Evolutionary conservation across 306 rosid species (phyloP), one percentile per base, ranked within the genome.

Genomic region (Gleditsia sinensis): DNA sequence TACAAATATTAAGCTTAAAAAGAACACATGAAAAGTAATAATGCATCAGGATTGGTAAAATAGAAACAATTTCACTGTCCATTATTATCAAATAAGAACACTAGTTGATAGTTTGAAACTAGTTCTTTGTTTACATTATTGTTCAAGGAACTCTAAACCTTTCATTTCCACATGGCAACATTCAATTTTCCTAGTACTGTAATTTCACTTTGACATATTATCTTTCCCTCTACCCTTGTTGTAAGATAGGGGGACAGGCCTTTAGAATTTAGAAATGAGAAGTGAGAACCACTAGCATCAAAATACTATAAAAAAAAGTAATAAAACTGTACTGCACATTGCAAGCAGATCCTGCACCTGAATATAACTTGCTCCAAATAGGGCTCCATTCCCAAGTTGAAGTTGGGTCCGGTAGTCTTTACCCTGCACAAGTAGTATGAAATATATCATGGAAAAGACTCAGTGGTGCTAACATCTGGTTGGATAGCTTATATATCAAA

Each of bases 281-380:
- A n/a, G 2, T 14, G 11, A 13, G 40, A n/a, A 25, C 7, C 13
- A 24, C 30, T 65, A 25, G 1, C 13, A 65, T 20, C 34, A 27
- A 3, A 54, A 12, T 11, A 12, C 24, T 4, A 7, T 1, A 7
- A 36, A 36, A 36, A 54, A 63, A 34, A 67, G 56, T 60, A 66
- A 66, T 9, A 66, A 40, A 58, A 71, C 58, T 39, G 19, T 64
- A 83, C 32, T 28, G 48, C 69, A 76, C 21, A 48, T 17, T 20
- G 39, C 46, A 75, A 34, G 66, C 37, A 64, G 39, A 68, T 32
- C 55, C 42, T 53, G 28, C 68, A 94, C 99, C 97, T 94, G 97
- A 83, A 94, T 88, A 79, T 94, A 94, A 86, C 84, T 94, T 62
- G 95, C 99, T 69, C 98, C 98, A 49, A 94, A 88, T 66, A 92